Evolutionary conservation across 495 filamentous ascomycete species (phyloP), one percentile per base, ranked within the genome.

Genomic region (Aspergillus sclerotiicarbonarius): DNA sequence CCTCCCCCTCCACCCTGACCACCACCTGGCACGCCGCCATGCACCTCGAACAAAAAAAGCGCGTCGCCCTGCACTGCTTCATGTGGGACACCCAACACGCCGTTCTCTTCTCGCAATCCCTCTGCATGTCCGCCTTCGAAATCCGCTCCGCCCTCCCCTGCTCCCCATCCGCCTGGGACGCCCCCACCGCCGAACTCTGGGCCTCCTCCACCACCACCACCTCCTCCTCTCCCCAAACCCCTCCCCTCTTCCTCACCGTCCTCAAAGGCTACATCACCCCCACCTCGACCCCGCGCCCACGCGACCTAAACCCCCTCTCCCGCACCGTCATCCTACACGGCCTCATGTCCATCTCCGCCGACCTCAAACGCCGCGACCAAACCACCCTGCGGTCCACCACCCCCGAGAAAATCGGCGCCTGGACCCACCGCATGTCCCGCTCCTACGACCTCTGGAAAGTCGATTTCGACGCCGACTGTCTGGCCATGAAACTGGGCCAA

Each of bases 51-150:
- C 81, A 84, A 56, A 75, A 77, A 31, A 80, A 82, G 65, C 72
- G 80, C 25, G 65, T 84, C 7, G 76, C 78, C 0, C 72, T 84
- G 49, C 71, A 81, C 30, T 82, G 79, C 55, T 86, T 84, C 58
- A 82, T 84, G 76, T 83, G 80, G 82, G 81, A 83, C 56, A 80
- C 77, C 0, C 80, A 83, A 60, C 80, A 82, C 57, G 80, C 81
- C 1, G 79, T 82, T 0, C 67, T 84, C 5, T 83, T 82, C 62
- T 83, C 77, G 19, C 81, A 84, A 60, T 81, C 77, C 6, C 71
- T 84, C 0, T 84, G 80, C 63, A 84, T 84, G 81, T 81, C 77
- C 5, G 81, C 79, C 13, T 83, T 83, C 51, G 80, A 84, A 46
- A 74, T 86, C 19, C 71, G 78, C 31, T 71, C 78, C 2, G 66